Base-by-base conservation (phyloP, 768 basidiomycete genomes). In the Phylloporus arenicola region DNA sequence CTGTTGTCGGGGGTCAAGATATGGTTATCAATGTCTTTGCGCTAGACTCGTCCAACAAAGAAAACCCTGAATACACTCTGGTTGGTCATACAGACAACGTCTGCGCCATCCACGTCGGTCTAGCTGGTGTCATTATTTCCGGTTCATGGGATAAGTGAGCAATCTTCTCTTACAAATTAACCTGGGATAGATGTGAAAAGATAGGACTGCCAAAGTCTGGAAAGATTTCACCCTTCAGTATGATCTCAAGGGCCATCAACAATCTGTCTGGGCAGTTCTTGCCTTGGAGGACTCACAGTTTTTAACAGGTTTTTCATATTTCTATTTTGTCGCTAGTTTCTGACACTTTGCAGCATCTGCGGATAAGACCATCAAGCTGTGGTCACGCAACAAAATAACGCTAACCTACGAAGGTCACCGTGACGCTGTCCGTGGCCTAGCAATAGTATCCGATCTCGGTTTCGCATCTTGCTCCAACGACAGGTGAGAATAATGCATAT, bases 391-490 rank as follows among this genome's bases (percentile, higher is more conserved):
- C 67, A 89, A 90, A 67, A 72, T 70, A 22, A 55, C 92, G 10
- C 80, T 81, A 39, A 90, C 85, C 10, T 98, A 82, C 64, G 75
- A 75, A 33, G 95, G 94, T 3, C 96, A 99, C 67, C 82, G 78
- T 54, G 93, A 95, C 61, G 92, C 92, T 39, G 95, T 99, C 16
- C 84, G 96, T 55, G 88, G 85, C 6, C 69, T 99, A 30, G 82
- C 86, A 2, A 66, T 88, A 45, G 75, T 94, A 22, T 83, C 86
- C 13, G 87, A 92, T 63, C 82, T 91, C 55, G 90, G 92, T 6
- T 99, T 99, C 65, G 96, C 89, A 43, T 96, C 92, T 38, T 95
- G 90, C 56, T 89, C 88, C 14, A 98, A 99, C 60, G 96, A 99
- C 65, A 89, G 87, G 90, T 88, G 50, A 53, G 72, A 62, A 12